These are phyloP conservation scores for Salix koriyanagi DNA, from an alignment of 345 rosid genomes.

Conservation along the genomic window DNA sequence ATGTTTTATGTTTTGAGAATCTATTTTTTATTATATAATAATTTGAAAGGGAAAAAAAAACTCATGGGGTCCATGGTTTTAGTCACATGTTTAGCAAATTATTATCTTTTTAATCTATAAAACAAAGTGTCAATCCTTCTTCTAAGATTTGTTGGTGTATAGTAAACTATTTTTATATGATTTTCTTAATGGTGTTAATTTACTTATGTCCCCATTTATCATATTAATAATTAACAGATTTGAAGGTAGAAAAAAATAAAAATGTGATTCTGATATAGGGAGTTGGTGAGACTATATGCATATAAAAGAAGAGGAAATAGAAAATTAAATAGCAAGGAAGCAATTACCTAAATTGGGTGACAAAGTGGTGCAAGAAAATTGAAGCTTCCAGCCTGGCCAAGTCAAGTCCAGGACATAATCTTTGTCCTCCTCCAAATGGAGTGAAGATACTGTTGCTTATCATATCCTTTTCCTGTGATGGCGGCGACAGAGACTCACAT, in stretches of 20 bases:
- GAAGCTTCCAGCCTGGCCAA: constrained; percentile 94
- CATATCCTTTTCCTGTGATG: constrained; percentile 55
- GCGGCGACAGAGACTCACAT: too few species aligned
- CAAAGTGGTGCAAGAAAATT: constrained; percentile 75
- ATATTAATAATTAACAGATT: too few species aligned
- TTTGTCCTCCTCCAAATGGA: constrained; percentile 96
- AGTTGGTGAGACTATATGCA: not conserved
- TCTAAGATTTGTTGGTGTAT: not conserved
- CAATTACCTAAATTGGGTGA: constrained; percentile 80
- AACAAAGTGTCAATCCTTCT: not conserved
- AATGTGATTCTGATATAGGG: too few species aligned
- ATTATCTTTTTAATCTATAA: too few species aligned
- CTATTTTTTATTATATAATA: too few species aligned
- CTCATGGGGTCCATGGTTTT: too few species aligned
- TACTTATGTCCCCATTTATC: not conserved
- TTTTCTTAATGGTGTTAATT: too few species aligned
- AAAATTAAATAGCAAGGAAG: not conserved
- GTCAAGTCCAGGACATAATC: constrained; percentile 91
- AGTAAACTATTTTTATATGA: too few species aligned
- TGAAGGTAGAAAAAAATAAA: too few species aligned
- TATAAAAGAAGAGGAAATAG: not conserved
- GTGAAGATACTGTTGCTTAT: constrained; percentile 51
- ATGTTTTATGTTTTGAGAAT: too few species aligned
- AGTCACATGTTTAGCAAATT: too few species aligned
- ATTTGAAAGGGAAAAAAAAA: too few species aligned